Base-by-base conservation (phyloP, 495 filamentous ascomycete species). In the Pseudoneurospora amorphoporcata region DNA sequence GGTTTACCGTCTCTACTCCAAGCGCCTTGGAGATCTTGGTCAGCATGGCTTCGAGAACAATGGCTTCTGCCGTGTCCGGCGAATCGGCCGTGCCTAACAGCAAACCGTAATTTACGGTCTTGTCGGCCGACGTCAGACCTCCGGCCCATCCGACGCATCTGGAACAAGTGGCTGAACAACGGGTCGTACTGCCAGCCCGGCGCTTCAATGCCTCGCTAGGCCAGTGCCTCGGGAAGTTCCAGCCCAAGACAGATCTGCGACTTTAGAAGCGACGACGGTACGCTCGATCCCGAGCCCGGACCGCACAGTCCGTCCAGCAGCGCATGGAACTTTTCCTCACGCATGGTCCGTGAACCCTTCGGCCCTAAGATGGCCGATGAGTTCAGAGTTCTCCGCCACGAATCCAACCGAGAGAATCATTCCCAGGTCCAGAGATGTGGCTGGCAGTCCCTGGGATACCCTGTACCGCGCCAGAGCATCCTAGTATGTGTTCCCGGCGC, bases 401-500 rank as follows among this genome's bases (percentile, higher is more conserved):
- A 80, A 74, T 47, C 83, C 82, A 45, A 81, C 76, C 29, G 80
- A 79, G 29, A 75, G 72, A 69, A 84, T 81, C 70, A 77, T 79
- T 2, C 88, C 73, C 77, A 90, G 76, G 42, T 88, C 83, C 37
- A 89, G 80, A 39, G 81, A 83, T 32, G 82, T 74, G 61, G 83
- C 79, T 4, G 82, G 79, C 38, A 81, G 78, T 12, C 80, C 82
- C 8, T 73, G 79, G 8, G 69, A 45, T 17, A 75, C 72, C 12
- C 84, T 79, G 72, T 84, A 76, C 10, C 77, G 79, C 0, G 81
- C 82, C 19, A 87, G 77, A 0, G 84, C 82, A 68, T 87, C 88
- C 14, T 88, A 81, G 79, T 85, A 90, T 1, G 86, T 83, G 77
- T 88, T 88, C n/a, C 85, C 87, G 1, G 85, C 87, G 1, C 86